Evolutionary conservation across 2,329 filamentous ascomycete species (phyloP).

Genomic region (Didymella glomerata): DNA sequence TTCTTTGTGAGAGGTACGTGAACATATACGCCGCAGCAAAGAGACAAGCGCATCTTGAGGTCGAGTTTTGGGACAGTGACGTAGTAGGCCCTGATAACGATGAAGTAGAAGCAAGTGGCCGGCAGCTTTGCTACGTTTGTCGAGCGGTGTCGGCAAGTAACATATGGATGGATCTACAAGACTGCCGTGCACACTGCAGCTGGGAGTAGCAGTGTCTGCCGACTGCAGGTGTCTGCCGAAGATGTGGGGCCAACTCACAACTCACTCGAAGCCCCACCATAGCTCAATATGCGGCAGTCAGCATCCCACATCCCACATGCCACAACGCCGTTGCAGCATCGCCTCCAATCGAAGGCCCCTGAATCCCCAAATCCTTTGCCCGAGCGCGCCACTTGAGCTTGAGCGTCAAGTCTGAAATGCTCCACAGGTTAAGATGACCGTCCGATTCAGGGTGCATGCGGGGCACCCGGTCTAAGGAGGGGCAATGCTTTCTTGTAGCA

Average conservation of each 20-base stretch:
- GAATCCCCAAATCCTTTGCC: slow-evolving; percentile 16
- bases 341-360: slow-evolving; percentile 34
- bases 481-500: slow-evolving; percentile 24
- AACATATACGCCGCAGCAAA: slow-evolving; percentile 20
- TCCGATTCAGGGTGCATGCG: slow-evolving; percentile 32
- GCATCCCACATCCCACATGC: slow-evolving; percentile 40
- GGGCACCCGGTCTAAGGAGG: slow-evolving; percentile 36
- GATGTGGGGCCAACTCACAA: slow-evolving; percentile 10
- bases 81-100: background rate
- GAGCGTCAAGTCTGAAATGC: slow-evolving; percentile 19
- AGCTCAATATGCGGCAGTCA: slow-evolving; percentile 9
- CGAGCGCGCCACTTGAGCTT: slow-evolving; percentile 19
- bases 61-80: background rate
- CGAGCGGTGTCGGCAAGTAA: background rate
- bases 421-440: slow-evolving; percentile 24
- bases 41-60: slow-evolving; percentile 17
- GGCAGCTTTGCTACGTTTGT: background rate
- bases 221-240: background rate
- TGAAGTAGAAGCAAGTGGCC: background rate
- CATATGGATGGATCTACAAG: background rate
- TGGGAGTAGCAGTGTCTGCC: background rate
- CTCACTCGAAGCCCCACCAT: slow-evolving; percentile 32
- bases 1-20: slow-evolving; percentile 18
- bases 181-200: background rate
- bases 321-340: slow-evolving; percentile 9